Base-by-base conservation (phyloP, 1,284 basidiomycete species). In the Austroboletus novae-zelandiae region DNA sequence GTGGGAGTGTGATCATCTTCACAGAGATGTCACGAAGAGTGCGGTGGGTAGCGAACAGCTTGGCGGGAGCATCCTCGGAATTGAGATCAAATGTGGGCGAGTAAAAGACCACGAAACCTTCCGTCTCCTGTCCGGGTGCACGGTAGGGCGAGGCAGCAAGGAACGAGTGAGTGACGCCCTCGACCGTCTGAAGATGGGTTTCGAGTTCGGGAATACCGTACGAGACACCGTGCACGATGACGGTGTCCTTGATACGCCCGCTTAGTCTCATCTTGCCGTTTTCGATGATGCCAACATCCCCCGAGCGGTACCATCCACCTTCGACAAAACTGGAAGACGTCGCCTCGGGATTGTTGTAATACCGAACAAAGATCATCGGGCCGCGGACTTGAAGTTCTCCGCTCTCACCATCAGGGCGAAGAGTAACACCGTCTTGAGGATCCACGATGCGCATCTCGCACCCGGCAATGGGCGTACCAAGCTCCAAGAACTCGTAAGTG, bases 221-320 rank as follows among this genome's bases (percentile, higher is more conserved):
- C 17, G 74, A 76, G 54, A 76, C 70, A 37, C 74, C 75, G 40
- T 76, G 74, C n/a, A 75, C 71, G 39, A 74, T 76, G 53, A 76
- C 66, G 32, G 64, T 71, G 46, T 75, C 75, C 62, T 76, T 76
- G 54, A 74, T 72, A 45, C 74, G 66, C 3, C 75, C 74, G 43
- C 71, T 67, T 8, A 76, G 57, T 42, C 73, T 62, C 50, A 76
- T 59, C 48, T 66, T 66, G 5, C 72, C 72, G 5, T 67, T 60
- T 17, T 64, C 55, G 44, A 74, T 68, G 39, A 75, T 62, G 10
- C 66, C 75, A 1, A 67, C 52, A 47, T 75, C 74, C 6, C 75
- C 75, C 5, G 74, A 75, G 36, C 71, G 67, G 56, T 72, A 75
- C 74, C 75, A 76, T 18, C 73, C 66, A 23, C 70, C 74, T 27